Base-by-base conservation (phyloP, 257 asterid genomes). In the Forsythia suspensa region DNA sequence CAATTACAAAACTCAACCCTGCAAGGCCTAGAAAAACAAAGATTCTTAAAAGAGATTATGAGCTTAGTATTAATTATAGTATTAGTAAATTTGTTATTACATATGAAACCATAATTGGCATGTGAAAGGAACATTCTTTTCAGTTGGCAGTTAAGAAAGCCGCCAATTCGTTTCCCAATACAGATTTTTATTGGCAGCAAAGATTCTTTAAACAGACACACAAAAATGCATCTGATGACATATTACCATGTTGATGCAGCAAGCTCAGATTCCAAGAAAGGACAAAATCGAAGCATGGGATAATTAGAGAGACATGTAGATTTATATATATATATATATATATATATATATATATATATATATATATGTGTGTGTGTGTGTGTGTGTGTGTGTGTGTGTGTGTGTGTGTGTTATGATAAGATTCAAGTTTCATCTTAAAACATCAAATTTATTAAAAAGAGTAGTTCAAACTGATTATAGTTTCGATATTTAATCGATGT, bases 171-270 rank as follows among this genome's bases (percentile, higher is more conserved):
- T 42, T 42, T 71, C 52, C 70, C 70, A 63, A 63, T 63, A 24
- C 16, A 21, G 70, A 63, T 63, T 63, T 55, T 63, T 16, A 63
- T 63, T 63, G 70, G 70, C 16, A 63, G 39, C 9, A 63, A 63
- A 3, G 70, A 63, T 63, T 63, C 70, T 29, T 63, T 63, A 24
- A 63, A 63, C 39, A 21, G 16, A 24, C 18, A 63, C 39, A 21
- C 15, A 63, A 63, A 29, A 77, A 80, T 88, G 88, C 68, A 88
- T 83, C 91, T 66, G 84, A 85, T 88, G 72, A 84, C 88, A 77
- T 88, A 86, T 87, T 74, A 84, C 87, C 89, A 88, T 87, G 89
- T 85, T 84, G 88, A 84, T 41, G 77, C 71, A 75, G 90, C 85
- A 85, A 87, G 20, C 88, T 85, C 89, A 75, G 81, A 88, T 88